Evolutionary conservation across 192 early-diverging fungal species (phyloP).

Genomic region (Podila epicladia): DNA sequence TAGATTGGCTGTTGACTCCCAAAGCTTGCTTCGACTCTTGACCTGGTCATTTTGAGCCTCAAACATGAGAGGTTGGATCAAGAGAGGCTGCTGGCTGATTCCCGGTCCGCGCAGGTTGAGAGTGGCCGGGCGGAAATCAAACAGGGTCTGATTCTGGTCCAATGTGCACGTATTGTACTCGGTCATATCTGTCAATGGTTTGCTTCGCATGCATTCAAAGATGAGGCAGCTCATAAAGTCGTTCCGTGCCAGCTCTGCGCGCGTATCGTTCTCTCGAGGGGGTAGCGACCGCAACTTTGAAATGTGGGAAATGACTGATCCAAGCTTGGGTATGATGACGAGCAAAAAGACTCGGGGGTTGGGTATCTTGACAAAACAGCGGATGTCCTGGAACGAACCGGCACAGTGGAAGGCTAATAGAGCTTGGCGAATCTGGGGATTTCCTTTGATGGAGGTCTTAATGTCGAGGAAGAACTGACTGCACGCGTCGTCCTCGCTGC

Average conservation of each 20-base stretch:
- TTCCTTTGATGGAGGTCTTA: slow-evolving; percentile 44
- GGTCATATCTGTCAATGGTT: slow-evolving; percentile 35
- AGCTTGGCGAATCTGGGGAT: slow-evolving; percentile 24
- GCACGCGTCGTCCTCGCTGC: slow-evolving; percentile 39
- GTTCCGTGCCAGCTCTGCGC: slow-evolving; percentile 1
- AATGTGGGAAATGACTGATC: slow-evolving; percentile 52
- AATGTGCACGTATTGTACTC: slow-evolving; percentile 31
- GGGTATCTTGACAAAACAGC: slow-evolving; percentile 67
- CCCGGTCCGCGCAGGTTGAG: slow-evolving; percentile 33
- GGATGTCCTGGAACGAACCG: slow-evolving; percentile 53
- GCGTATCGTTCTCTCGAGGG: slow-evolving; percentile 17
- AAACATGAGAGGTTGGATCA: slow-evolving; percentile 7
- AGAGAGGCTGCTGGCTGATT: slow-evolving; percentile 6
- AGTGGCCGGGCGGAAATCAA: slow-evolving; percentile 31
- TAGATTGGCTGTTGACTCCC: slow-evolving; percentile 33
- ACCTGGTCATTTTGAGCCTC: slow-evolving; percentile 16
- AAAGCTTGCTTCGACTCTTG: slow-evolving; percentile 8
- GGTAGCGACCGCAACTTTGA: slow-evolving; percentile 46
- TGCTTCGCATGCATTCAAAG: slow-evolving; percentile 63
- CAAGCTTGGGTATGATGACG: slow-evolving; percentile 58
- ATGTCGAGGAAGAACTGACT: slow-evolving; percentile 54
- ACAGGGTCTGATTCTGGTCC: slow-evolving; percentile 21
- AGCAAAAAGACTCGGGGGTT: slow-evolving; percentile 57
- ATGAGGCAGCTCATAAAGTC: slow-evolving; percentile 51
- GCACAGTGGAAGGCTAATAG: slow-evolving; percentile 50